phyloP scores from a whole-genome alignment of 2,329 filamentous ascomycete species.

The Fusarium sp. region DNA sequence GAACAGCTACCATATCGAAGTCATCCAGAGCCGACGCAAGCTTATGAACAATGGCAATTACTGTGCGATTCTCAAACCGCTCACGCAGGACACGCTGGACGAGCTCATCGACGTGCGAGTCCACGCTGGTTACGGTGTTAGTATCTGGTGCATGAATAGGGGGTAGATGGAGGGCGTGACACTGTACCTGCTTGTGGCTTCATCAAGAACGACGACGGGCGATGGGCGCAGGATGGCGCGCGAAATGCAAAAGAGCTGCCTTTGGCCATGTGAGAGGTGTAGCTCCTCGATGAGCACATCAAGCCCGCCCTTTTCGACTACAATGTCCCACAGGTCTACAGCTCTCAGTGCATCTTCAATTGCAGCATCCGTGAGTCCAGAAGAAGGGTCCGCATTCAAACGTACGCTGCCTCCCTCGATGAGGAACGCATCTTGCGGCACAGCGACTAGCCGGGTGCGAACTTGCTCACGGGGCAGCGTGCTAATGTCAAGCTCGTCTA shows the following conservation, averaged over 20 bases:
- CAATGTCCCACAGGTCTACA: slow-evolving; percentile 57
- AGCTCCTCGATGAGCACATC: slow-evolving; percentile 48
- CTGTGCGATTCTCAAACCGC: slow-evolving; percentile 38
- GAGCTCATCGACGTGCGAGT: slow-evolving; percentile 31
- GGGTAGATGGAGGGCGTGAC: neutral
- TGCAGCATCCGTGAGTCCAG: slow-evolving; percentile 51
- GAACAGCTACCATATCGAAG: slow-evolving; percentile 35
- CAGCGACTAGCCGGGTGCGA: slow-evolving; percentile 51
- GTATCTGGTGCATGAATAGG: neutral
- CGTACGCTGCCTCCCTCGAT: slow-evolving; percentile 57
- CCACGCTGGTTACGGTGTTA: slow-evolving; percentile 23
- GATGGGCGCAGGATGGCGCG: slow-evolving; percentile 56
- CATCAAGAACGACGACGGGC: slow-evolving; percentile 56
- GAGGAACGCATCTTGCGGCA: slow-evolving; percentile 65
- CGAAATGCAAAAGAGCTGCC: slow-evolving; percentile 61
- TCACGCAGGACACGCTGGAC: slow-evolving; percentile 27
- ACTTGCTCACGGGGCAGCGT: slow-evolving; percentile 42
- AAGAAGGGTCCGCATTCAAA: slow-evolving; percentile 60
- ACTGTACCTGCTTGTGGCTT: slow-evolving; percentile 54
- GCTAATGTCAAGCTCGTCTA: slow-evolving; percentile 57
- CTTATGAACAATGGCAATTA: slow-evolving; percentile 45
- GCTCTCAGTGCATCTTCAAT: slow-evolving; percentile 58
- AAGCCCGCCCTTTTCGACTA: slow-evolving; percentile 54
- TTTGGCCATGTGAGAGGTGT: slow-evolving; percentile 59
- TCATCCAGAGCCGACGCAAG: slow-evolving; percentile 36